Percentiles rank a stretch among this genome's conserved stretches.
These are phyloP conservation scores for Ballota nigra DNA, from an alignment of 257 asterid genomes.

Conservation along the genomic window DNA sequence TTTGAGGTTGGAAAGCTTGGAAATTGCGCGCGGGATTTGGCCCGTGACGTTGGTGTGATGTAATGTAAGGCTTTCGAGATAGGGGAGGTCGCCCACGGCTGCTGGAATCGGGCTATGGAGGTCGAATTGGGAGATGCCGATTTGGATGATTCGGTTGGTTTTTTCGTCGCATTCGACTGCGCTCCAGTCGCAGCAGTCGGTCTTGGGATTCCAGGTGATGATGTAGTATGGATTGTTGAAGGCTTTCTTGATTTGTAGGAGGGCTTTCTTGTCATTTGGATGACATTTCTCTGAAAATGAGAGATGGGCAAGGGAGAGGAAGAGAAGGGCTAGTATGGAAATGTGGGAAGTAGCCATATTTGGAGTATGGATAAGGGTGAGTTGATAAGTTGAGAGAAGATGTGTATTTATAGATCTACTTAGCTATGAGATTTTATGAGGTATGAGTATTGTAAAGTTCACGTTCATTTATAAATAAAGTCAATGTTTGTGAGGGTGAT, in stretches of 20 bases:
- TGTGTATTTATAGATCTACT: too few species aligned
- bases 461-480: too few species aligned
- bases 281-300: constrained; percentile 31
- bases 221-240: constrained; percentile 46
- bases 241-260: constrained; percentile 49
- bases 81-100: constrained; percentile 42
- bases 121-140: constrained; percentile 33
- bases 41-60: constrained; percentile 32
- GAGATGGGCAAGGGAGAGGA: neutral
- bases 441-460: too few species aligned
- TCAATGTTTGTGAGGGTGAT: too few species aligned
- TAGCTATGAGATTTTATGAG: too few species aligned
- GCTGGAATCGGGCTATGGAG: constrained; percentile 53
- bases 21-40: constrained; percentile 31
- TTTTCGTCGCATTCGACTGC: constrained; percentile 36
- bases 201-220: constrained; percentile 50
- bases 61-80: constrained; percentile 24
- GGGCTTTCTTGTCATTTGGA: too few species aligned
- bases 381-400: too few species aligned
- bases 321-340: neutral
- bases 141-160: constrained; percentile 38
- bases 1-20: constrained; percentile 32
- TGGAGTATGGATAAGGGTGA: too few species aligned
- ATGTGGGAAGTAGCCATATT: neutral
- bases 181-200: constrained; percentile 62